phyloP scores from a whole-genome alignment of 768 basidiomycete genomes.

The Pisolithus sp. region DNA sequence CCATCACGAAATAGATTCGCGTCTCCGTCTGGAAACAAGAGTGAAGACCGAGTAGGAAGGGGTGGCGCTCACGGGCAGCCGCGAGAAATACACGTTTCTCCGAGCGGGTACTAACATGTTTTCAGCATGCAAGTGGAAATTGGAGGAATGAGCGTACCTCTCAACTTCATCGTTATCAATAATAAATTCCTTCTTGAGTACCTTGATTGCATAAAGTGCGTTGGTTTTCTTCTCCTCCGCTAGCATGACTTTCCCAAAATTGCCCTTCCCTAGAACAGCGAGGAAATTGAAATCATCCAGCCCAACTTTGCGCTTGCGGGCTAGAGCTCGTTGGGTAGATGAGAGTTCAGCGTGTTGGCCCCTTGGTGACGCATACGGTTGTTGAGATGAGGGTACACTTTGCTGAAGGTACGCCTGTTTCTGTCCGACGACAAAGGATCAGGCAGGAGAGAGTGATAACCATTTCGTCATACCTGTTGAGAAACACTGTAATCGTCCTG shows the following conservation, averaged over 20 bases:
- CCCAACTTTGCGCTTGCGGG: constrained; percentile 80
- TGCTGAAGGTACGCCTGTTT: constrained; percentile 23
- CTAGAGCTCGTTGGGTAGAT: constrained; percentile 30
- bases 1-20: constrained; percentile 99
- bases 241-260: constrained; percentile 99
- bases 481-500: constrained; percentile 21
- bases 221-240: constrained; percentile 95
- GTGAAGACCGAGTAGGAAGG: constrained; percentile 92
- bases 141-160: constrained; percentile 49
- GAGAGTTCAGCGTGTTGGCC: constrained; percentile 26
- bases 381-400: constrained; percentile 14
- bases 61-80: constrained; percentile 95
- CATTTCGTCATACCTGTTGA: constrained; percentile 16
- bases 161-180: constrained; percentile 99
- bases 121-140: constrained; percentile 3
- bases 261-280: constrained; percentile 97
- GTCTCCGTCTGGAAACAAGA: constrained; percentile 99
- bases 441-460: neutral
- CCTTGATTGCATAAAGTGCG: constrained; percentile 95
- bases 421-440: constrained; percentile 7
- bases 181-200: constrained; percentile 99
- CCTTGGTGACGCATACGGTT: constrained; percentile 20
- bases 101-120: constrained; percentile 79
- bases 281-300: constrained; percentile 99
- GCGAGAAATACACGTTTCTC: constrained; percentile 98